Base-by-base conservation (phyloP, 2,329 filamentous ascomycete genomes). In the Hyphodiscus sp. region DNA sequence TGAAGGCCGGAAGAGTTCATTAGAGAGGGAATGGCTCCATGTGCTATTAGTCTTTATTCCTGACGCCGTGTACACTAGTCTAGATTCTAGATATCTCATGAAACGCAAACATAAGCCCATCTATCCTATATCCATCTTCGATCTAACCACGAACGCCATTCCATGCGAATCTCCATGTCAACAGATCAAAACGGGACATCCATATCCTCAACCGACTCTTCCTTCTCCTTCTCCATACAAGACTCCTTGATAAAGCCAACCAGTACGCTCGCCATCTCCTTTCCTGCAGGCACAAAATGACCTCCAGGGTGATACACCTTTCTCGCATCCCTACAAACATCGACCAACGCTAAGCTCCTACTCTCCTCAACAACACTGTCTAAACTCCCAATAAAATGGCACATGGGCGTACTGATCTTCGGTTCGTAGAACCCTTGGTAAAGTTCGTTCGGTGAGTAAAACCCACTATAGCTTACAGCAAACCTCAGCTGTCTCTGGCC, bases 311-410 rank as follows among this genome's bases (percentile, higher is more conserved):
- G 67, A 43, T 95, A 90, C 62, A 82, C 66, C 59, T 81, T 75
- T 30, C 52, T 56, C 65, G 75, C 45, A 0, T 75, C 76, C 26
- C 70, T 75, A 68, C 84, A 89, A 46, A 78, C 76, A 20, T 90
- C 83, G 2, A 87, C 77, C 54, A 96, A 71, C 20, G 75, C 79
- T 63, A 80, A 74, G 68, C 82, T 89, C 65, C 89, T 75, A 50
- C 71, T 70, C 74, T 96, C 91, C 30, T 91, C 88, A 0, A 97
- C 91, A 0, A 96, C 89, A 2, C 86, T 89, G 73, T 96, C 92
- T 61, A 96, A 73, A 51, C 83, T 86, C 1, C 92, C 92, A 23
- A 96, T 69, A 61, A 91, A 86, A 72, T 96, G 90, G 70, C 95
- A 68, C 58, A 87, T 82, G 0, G 89, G 88, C 55, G 91, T 96